phyloP scores from a whole-genome alignment of 805 yeast species.

The Ogataea pini region DNA sequence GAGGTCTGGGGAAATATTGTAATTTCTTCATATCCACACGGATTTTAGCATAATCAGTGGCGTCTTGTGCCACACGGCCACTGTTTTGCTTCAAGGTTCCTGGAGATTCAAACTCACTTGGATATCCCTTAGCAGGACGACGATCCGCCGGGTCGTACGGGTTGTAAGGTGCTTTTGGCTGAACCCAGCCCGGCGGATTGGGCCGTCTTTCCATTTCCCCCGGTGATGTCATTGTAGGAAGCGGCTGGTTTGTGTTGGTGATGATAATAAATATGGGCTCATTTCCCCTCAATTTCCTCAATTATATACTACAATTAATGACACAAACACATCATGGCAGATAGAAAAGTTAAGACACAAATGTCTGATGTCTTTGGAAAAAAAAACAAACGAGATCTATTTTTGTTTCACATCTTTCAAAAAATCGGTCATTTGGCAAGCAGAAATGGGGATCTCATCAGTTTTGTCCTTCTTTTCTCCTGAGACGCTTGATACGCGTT shows the following conservation, averaged over 20 bases:
- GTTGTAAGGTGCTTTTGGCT: conserved; percentile 81
- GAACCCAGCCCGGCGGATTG: conserved; percentile 77
- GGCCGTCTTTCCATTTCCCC: conserved; percentile 55
- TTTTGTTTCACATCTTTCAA: too few relatives aligned
- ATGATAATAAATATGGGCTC: background rate
- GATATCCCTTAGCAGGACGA: conserved; percentile 83
- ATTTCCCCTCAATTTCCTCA: background rate
- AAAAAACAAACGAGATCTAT: too few relatives aligned
- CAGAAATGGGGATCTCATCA: conserved; percentile 12
- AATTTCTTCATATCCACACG: conserved; percentile 72
- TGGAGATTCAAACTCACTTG: conserved; percentile 75
- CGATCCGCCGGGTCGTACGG: conserved; percentile 78
- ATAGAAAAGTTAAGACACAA: background rate
- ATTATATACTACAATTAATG: background rate
- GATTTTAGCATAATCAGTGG: conserved; percentile 66
- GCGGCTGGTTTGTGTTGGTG: too few relatives aligned
- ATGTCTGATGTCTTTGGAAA: too few relatives aligned
- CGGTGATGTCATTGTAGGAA: background rate
- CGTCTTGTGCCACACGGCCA: conserved; percentile 55
- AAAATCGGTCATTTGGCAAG: too few relatives aligned
- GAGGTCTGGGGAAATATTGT: conserved; percentile 78
- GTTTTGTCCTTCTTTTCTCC: conserved; percentile 43
- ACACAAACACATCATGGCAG: background rate
- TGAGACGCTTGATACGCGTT: conserved; percentile 54
- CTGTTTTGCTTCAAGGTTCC: conserved; percentile 52